These are phyloP conservation scores for Phytophthora sp. DNA, from an alignment of 352 stramenopile species.

Conservation along the genomic window DNA sequence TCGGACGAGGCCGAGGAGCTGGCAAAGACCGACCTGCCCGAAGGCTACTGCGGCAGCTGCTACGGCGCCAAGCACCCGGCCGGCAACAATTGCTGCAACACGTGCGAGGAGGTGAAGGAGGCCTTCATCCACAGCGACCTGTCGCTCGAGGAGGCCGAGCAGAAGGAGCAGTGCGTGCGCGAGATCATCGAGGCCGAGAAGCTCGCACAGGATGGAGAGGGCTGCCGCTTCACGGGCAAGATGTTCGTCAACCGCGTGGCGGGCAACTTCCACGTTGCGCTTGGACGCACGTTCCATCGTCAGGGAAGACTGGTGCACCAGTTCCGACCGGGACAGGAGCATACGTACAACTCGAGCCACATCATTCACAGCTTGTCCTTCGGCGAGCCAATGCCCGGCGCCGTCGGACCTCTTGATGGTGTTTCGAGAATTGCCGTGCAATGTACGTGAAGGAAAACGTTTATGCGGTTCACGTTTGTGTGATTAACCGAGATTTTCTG, in stretches of 20 bases:
- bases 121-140: slow-evolving; percentile 78
- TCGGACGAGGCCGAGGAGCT: slow-evolving; percentile 35
- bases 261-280: slow-evolving; percentile 86
- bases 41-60: slow-evolving; percentile 96
- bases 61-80: slow-evolving; percentile 88
- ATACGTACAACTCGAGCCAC: slow-evolving; percentile 83
- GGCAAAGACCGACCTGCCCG: slow-evolving; percentile 54
- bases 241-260: slow-evolving; percentile 89
- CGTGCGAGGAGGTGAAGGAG: slow-evolving; percentile 85
- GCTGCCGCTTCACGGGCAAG: slow-evolving; percentile 78
- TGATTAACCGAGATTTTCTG: slow-evolving; percentile 4
- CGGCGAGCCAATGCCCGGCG: slow-evolving; percentile 53
- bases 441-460: slow-evolving; percentile 29
- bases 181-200: slow-evolving; percentile 69
- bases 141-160: slow-evolving; percentile 76
- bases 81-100: slow-evolving; percentile 81
- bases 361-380: slow-evolving; percentile 84
- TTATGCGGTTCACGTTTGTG: background rate
- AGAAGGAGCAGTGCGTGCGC: slow-evolving; percentile 81
- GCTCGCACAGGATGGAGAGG: slow-evolving; percentile 78
- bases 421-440: slow-evolving; percentile 51
- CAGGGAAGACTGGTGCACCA: slow-evolving; percentile 83
- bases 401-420: slow-evolving; percentile 57
- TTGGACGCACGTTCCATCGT: slow-evolving; percentile 83
- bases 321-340: slow-evolving; percentile 79